Conservation (phyloP, 805 yeast species). For the Suhomyces tanzawaensis region DNA sequence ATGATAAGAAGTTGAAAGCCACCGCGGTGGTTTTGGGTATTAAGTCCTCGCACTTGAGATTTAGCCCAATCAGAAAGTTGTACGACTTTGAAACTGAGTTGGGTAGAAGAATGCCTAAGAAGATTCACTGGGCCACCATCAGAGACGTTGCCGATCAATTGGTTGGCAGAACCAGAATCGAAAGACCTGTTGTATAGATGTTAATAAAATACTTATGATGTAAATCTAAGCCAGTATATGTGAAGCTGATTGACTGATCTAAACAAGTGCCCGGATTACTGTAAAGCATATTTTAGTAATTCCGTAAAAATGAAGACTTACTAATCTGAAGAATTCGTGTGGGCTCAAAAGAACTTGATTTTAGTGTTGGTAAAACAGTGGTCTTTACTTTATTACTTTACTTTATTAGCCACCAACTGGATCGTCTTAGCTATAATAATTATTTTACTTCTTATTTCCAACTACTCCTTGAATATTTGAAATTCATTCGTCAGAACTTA, state of each 20-base stretch:
- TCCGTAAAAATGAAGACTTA: too few species aligned
- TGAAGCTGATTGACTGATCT: too few species aligned
- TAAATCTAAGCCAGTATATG: background rate
- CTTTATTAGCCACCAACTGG: background rate
- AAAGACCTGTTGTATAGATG: background rate
- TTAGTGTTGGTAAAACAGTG: background rate
- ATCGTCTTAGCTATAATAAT: too few species aligned
- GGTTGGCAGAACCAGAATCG: constrained; percentile 57
- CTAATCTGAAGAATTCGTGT: too few species aligned
- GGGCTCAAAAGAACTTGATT: too few species aligned
- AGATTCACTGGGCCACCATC: constrained; percentile 75
- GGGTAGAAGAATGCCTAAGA: constrained; percentile 80
- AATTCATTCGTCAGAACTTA: too few species aligned
- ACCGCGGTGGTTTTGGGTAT: constrained; percentile 51
- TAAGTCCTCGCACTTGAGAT: constrained; percentile 67
- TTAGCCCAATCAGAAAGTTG: constrained; percentile 69
- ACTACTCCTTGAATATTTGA: too few species aligned
- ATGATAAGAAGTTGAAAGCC: constrained; percentile 29
- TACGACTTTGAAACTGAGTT: constrained; percentile 88
- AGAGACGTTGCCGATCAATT: constrained; percentile 81
- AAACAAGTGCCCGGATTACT: too few species aligned
- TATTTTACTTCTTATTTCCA: too few species aligned
- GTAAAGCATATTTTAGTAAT: too few species aligned
- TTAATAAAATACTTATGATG: background rate
- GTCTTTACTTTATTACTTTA: background rate